Evolutionary conservation across 2,329 filamentous ascomycete species (phyloP).

Genomic region (Bisporella sp.): DNA sequence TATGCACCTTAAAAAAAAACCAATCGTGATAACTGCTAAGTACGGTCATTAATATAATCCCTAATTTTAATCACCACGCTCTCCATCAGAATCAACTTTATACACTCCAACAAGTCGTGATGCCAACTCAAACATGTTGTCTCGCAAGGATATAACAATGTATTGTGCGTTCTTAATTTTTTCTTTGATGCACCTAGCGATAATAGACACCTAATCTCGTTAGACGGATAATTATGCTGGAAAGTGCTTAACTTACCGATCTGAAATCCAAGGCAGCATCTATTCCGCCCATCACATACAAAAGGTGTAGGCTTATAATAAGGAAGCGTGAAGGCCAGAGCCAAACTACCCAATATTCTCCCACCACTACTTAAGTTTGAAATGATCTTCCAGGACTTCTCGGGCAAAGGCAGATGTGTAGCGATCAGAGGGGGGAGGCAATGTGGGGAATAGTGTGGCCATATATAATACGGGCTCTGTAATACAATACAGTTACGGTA

Average conservation of each 20-base stretch:
- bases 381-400: conserved; percentile 99
- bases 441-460: too few species aligned
- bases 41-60: conserved; percentile 52
- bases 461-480: too few species aligned
- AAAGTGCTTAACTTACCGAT: conserved; percentile 62
- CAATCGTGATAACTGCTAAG: not conserved
- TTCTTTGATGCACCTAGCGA: conserved; percentile 98
- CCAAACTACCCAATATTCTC: conserved; percentile 90
- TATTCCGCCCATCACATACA: conserved; percentile 99
- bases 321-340: conserved; percentile 95
- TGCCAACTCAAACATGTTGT: conserved; percentile 99
- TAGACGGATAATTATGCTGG: conserved; percentile 1
- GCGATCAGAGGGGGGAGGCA: too few species aligned
- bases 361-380: conserved; percentile 92
- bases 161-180: conserved; percentile 99
- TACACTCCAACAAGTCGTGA: conserved; percentile 92
- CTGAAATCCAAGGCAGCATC: conserved; percentile 96
- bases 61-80: conserved; percentile 82
- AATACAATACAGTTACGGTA: too few species aligned
- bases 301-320: conserved; percentile 93
- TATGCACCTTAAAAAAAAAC: too few species aligned
- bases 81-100: conserved; percentile 99
- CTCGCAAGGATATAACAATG: conserved; percentile 93
- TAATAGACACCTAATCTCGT: conserved; percentile 72
- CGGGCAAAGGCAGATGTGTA: conserved; percentile 54